Percentiles rank a stretch among this genome's conserved stretches.
Conservation (phyloP, 495 filamentous ascomycete species). For the Ascodesmis nigricans region DNA sequence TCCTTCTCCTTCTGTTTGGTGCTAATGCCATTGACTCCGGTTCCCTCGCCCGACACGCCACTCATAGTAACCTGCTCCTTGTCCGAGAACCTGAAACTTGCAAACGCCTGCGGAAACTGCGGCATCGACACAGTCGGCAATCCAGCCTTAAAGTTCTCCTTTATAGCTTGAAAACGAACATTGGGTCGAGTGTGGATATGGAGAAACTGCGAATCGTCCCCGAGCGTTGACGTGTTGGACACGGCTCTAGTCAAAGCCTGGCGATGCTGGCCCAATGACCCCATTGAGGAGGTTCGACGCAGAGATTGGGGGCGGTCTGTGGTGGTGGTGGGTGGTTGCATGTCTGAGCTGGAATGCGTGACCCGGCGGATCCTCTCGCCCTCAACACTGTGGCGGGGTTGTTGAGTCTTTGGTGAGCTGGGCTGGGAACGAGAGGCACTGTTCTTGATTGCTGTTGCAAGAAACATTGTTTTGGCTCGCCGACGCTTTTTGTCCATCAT, state of each 20-base stretch:
- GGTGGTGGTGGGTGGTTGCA: too few species aligned
- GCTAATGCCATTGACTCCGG: slow-evolving; percentile 1
- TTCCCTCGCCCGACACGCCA: slow-evolving; percentile 9
- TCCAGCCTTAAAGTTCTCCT: slow-evolving; percentile 57
- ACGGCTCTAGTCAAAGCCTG: not conserved
- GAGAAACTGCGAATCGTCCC: slow-evolving; percentile 66
- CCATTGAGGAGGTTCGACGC: slow-evolving; percentile 4
- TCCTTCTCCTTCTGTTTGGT: slow-evolving; percentile 5
- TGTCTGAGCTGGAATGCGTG: too few species aligned
- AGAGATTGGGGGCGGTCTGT: not conserved
- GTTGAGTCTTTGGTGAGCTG: too few species aligned
- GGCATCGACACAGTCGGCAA: slow-evolving; percentile 42
- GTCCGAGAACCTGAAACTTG: slow-evolving; percentile 28
- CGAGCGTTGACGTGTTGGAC: slow-evolving; percentile 60
- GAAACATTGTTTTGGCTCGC: too few species aligned
- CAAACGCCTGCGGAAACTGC: slow-evolving; percentile 32
- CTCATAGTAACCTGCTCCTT: slow-evolving; percentile 25
- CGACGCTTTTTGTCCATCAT: too few species aligned
- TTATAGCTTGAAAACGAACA: slow-evolving; percentile 73
- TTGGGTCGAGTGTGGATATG: slow-evolving; percentile 63
- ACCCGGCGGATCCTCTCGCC: too few species aligned
- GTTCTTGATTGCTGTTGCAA: too few species aligned
- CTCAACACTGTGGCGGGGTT: too few species aligned
- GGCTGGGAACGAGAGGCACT: too few species aligned
- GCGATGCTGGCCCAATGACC: slow-evolving; percentile 4